Percentiles rank a stretch among this genome's conserved stretches.
Evolutionary conservation across 805 yeast species (phyloP).

Genomic region (Komagataella populi): DNA sequence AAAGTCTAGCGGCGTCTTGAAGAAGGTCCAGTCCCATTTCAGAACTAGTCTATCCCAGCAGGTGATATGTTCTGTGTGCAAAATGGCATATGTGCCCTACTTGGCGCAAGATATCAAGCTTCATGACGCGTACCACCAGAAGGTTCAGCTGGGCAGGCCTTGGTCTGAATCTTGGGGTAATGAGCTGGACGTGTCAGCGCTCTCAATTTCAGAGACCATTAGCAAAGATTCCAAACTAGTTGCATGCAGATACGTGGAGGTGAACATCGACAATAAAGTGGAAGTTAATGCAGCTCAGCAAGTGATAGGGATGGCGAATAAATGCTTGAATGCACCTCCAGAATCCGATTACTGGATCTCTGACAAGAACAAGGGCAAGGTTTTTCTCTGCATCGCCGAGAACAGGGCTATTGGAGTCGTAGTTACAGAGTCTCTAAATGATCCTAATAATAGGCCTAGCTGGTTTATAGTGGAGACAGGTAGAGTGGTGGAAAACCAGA

Average conservation of each 20-base stretch:
- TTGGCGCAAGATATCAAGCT: conserved; percentile 25
- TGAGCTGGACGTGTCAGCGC: conserved; percentile 4
- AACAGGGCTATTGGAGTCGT: conserved; percentile 41
- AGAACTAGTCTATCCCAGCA: background rate
- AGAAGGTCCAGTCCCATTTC: background rate
- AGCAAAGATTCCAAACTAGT: background rate
- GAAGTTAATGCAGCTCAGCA: conserved; percentile 23
- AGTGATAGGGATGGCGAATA: conserved; percentile 40
- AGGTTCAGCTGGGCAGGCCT: conserved; percentile 31
- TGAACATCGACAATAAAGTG: conserved; percentile 15
- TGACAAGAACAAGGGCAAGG: conserved; percentile 21
- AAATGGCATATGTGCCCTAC: conserved; percentile 35
- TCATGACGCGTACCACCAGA: conserved; percentile 39
- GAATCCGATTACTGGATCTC: conserved; percentile 10
- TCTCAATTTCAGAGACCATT: background rate
- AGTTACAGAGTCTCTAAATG: conserved; percentile 30
- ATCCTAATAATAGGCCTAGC: conserved; percentile 18
- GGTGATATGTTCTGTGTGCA: conserved; percentile 19
- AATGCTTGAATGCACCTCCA: conserved; percentile 43
- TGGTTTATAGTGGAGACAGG: conserved; percentile 52
- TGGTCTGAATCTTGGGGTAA: conserved; percentile 30
- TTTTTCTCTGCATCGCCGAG: conserved; percentile 34
- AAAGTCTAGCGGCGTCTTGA: background rate
- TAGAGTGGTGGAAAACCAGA: conserved; percentile 30
- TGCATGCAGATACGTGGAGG: conserved; percentile 13